These are phyloP conservation scores for Diutina mesorugosa DNA, from an alignment of 1,139 yeast species.

Conservation along the genomic window DNA sequence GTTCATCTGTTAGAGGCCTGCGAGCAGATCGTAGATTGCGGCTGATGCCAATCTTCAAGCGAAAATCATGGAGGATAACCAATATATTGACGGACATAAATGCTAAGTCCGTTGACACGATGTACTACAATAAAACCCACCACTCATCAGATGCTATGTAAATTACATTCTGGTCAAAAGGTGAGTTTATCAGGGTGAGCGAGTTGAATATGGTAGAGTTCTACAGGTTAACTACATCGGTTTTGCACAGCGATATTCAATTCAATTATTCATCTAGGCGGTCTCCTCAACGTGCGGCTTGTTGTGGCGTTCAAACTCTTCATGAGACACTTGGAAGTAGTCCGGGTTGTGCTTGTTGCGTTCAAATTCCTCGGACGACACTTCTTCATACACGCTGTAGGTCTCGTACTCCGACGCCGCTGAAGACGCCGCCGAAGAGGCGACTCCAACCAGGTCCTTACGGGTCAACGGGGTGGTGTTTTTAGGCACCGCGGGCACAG, in stretches of 20 bases:
- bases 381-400: constrained; percentile 37
- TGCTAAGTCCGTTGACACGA: too few relatives aligned
- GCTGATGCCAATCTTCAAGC: too few relatives aligned
- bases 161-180: too few relatives aligned
- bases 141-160: too few relatives aligned
- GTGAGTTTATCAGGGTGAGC: too few relatives aligned
- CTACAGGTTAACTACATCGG: neutral
- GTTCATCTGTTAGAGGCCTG: too few relatives aligned
- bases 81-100: too few relatives aligned
- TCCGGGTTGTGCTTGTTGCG: constrained; percentile 33
- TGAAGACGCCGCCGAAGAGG: constrained; percentile 5
- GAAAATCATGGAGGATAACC: too few relatives aligned
- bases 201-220: too few relatives aligned
- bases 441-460: neutral
- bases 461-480: neutral
- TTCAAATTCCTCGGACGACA: constrained; percentile 34
- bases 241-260: neutral
- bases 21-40: too few relatives aligned
- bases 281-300: neutral
- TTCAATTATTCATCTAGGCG: neutral
- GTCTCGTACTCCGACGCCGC: constrained; percentile 15
- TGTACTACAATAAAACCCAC: too few relatives aligned
- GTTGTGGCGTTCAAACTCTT: constrained; percentile 10
- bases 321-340: constrained; percentile 32
- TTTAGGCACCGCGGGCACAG: neutral